Percentiles rank a stretch among this genome's conserved stretches.
These are phyloP conservation scores for Mucor plumbeus DNA, from an alignment of 371 early-diverging fungal genomes.

Conservation along the genomic window DNA sequence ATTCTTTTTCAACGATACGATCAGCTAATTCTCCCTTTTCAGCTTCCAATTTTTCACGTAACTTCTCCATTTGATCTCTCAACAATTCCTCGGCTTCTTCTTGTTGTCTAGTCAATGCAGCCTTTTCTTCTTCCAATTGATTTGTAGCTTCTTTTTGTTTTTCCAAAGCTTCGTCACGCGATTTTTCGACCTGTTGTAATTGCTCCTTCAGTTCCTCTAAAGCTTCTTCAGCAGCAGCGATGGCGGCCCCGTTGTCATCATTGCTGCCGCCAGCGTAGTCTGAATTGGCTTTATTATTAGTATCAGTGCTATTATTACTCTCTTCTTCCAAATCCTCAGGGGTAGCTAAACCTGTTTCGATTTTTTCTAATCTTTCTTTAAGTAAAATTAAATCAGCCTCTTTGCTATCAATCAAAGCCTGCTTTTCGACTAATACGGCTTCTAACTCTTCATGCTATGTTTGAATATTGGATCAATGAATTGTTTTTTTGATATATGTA, in stretches of 20 bases:
- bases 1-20: constrained; percentile 27
- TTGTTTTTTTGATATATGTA: constrained; percentile 1
- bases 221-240: constrained; percentile 11
- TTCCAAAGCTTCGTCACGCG: constrained; percentile 13
- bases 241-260: not conserved
- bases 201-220: constrained; percentile 19
- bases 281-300: constrained; percentile 5
- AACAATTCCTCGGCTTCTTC: constrained; percentile 33
- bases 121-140: constrained; percentile 30
- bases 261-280: constrained; percentile 1
- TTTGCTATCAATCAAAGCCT: constrained; percentile 24
- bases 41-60: constrained; percentile 32
- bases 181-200: constrained; percentile 14
- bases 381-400: constrained; percentile 24
- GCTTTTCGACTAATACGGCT: constrained; percentile 24
- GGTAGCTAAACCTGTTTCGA: constrained; percentile 32
- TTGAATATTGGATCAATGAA: not conserved
- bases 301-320: not conserved
- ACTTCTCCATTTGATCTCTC: constrained; percentile 36
- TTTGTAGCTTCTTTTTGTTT: not conserved
- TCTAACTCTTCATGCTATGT: constrained; percentile 31
- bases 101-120: constrained; percentile 15
- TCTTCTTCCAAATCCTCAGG: constrained; percentile 24
- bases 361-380: constrained; percentile 22
- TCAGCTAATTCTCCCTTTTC: constrained; percentile 30